phyloP scores from a whole-genome alignment of 805 yeast species.

The Teunomyces tritomae region DNA sequence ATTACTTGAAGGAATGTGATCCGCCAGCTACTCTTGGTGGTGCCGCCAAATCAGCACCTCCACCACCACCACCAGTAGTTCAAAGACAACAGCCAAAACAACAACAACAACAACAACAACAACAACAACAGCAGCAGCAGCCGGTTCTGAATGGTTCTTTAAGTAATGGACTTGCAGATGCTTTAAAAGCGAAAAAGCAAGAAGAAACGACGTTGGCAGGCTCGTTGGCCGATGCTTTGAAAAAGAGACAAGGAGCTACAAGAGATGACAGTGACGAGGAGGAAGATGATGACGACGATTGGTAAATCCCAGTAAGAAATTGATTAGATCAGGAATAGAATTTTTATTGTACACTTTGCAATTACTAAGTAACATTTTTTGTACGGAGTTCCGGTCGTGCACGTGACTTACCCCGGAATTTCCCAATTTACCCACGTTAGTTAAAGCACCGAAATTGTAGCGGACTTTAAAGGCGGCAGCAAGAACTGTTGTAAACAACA shows the following conservation, averaged over 20 bases:
- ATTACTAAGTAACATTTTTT: too few species aligned
- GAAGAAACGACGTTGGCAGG: slow-evolving; percentile 68
- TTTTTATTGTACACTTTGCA: not conserved
- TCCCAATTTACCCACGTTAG: not conserved
- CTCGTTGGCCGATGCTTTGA: slow-evolving; percentile 86
- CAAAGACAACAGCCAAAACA: slow-evolving; percentile 3
- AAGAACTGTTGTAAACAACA: not conserved
- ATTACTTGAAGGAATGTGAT: slow-evolving; percentile 68
- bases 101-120: slow-evolving; percentile 17
- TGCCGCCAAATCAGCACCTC: slow-evolving; percentile 23
- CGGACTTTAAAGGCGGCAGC: not conserved
- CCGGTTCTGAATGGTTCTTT: slow-evolving; percentile 19
- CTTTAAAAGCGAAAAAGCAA: slow-evolving; percentile 59
- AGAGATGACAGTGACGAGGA: slow-evolving; percentile 70
- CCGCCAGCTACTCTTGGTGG: slow-evolving; percentile 40
- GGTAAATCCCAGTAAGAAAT: slow-evolving; percentile 7
- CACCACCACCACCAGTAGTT: slow-evolving; percentile 35
- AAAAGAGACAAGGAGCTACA: slow-evolving; percentile 65
- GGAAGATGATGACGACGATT: slow-evolving; percentile 64
- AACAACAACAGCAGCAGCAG: slow-evolving; percentile 19
- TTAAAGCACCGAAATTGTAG: not conserved
- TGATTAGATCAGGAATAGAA: slow-evolving; percentile 5
- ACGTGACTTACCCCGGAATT: slow-evolving; percentile 2
- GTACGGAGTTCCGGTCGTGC: not conserved
- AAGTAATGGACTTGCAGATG: slow-evolving; percentile 65